Evolutionary conservation across 2,329 filamentous ascomycete species (phyloP).

Genomic region (Paecilomyces variotii): DNA sequence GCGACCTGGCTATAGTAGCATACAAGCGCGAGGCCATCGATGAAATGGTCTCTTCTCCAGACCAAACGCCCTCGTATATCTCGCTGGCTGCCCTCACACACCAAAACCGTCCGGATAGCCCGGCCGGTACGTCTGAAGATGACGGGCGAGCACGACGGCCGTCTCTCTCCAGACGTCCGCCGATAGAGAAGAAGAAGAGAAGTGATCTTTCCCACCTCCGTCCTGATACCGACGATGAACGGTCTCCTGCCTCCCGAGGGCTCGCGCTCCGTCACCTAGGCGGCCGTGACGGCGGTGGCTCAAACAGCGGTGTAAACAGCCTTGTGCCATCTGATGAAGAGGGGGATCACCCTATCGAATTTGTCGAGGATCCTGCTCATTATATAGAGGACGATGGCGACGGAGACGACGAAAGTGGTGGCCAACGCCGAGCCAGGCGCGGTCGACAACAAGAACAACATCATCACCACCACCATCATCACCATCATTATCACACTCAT

Average conservation of each 20-base stretch:
- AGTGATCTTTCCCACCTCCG: conserved; percentile 12
- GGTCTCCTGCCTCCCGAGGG: conserved; percentile 17
- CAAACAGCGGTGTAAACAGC: conserved; percentile 37
- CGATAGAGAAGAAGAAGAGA: conserved; percentile 4
- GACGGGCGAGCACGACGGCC: not conserved
- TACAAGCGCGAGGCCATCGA: conserved; percentile 4
- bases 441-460: conserved; percentile 7
- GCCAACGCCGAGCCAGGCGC: conserved; percentile 14
- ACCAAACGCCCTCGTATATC: conserved; percentile 18
- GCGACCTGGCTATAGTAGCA: conserved; percentile 13
- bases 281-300: conserved; percentile 41
- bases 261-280: conserved; percentile 27
- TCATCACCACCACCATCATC: conserved; percentile 12
- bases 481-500: conserved; percentile 9
- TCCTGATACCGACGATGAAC: conserved; percentile 22
- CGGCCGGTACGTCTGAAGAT: not conserved
- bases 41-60: conserved; percentile 10
- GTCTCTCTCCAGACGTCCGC: not conserved
- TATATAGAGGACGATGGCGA: conserved; percentile 22
- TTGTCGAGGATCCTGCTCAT: conserved; percentile 4
- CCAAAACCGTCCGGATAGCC: not conserved
- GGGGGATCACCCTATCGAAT: conserved; percentile 13
- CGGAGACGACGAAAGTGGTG: conserved; percentile 29
- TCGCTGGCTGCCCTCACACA: conserved; percentile 5
- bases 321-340: conserved; percentile 27